A percentile compares a stretch with the other conserved stretches of the same genome.
Evolutionary conservation across 768 basidiomycete genomes (phyloP).

Genomic region (Leccinellum rugosiceps): DNA sequence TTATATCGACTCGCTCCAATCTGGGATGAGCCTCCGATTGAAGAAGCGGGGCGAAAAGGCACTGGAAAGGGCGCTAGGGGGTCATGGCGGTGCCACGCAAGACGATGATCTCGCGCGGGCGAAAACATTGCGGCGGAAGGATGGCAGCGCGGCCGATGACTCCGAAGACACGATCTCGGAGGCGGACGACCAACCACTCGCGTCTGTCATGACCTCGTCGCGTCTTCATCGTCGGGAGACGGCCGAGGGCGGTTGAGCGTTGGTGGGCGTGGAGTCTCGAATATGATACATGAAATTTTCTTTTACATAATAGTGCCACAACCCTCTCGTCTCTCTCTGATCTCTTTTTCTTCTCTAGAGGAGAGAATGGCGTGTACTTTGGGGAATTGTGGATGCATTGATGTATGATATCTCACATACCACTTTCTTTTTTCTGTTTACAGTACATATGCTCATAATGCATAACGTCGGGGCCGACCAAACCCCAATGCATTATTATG

Average conservation of each 20-base stretch:
- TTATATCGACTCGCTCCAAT: constrained; percentile 86
- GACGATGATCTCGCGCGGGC: constrained; percentile 31
- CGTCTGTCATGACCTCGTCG: constrained; percentile 25
- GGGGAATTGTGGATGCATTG: constrained; percentile 26
- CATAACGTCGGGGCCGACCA: too few species aligned
- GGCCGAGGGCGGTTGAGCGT: constrained; percentile 35
- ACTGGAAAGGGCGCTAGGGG: constrained; percentile 48
- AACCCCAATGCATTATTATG: too few species aligned
- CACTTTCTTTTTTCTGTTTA: neutral
- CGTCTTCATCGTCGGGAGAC: constrained; percentile 42
- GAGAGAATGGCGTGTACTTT: constrained; percentile 6
- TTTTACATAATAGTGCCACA: constrained; percentile 15
- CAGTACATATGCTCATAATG: too few species aligned
- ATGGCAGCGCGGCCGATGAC: constrained; percentile 40
- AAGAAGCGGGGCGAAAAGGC: constrained; percentile 90
- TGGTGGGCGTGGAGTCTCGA: neutral
- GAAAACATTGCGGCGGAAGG: constrained; percentile 38
- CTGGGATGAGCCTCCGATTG: constrained; percentile 79
- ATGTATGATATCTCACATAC: constrained; percentile 30
- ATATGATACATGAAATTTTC: constrained; percentile 15
- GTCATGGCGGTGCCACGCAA: constrained; percentile 33
- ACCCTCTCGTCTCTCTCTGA: neutral
- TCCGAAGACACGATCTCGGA: constrained; percentile 51
- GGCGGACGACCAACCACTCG: constrained; percentile 37
- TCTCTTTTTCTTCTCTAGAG: neutral